Conservation (phyloP, 805 yeast species). For the Hagleromyces aurorensis region DNA sequence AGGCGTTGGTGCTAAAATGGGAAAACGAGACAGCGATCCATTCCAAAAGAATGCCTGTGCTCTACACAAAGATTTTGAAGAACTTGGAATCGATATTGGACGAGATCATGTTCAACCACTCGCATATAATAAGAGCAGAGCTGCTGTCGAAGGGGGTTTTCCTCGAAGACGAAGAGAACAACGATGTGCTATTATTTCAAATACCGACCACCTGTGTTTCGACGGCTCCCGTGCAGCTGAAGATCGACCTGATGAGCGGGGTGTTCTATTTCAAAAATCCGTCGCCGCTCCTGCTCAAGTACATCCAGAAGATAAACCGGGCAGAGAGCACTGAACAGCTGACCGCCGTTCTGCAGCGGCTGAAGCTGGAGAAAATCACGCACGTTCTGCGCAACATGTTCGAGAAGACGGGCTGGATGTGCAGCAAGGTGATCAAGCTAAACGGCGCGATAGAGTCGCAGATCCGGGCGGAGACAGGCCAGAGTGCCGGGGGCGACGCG, state of each 20-base stretch:
- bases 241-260: slow-evolving; percentile 29
- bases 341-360: slow-evolving; percentile 21
- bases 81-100: slow-evolving; percentile 28
- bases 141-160: slow-evolving; percentile 25
- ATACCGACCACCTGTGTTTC: slow-evolving; percentile 30
- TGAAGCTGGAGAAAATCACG: slow-evolving; percentile 28
- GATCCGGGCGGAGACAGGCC: slow-evolving; percentile 3
- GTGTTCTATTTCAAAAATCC: slow-evolving; percentile 29
- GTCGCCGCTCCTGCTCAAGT: slow-evolving; percentile 22
- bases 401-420: slow-evolving; percentile 31
- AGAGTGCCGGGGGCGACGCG: too few species aligned
- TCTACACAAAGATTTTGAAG: slow-evolving; percentile 19
- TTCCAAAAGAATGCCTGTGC: slow-evolving; percentile 15
- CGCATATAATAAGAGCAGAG: slow-evolving; percentile 27
- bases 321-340: slow-evolving; percentile 22
- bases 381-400: slow-evolving; percentile 29
- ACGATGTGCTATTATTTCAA: slow-evolving; percentile 25
- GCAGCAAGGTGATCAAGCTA: slow-evolving; percentile 22
- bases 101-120: slow-evolving; percentile 31
- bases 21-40: slow-evolving; percentile 18
- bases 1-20: slow-evolving; percentile 26
- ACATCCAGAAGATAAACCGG: slow-evolving; percentile 24
- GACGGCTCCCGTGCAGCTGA: slow-evolving; percentile 26
- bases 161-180: slow-evolving; percentile 27
- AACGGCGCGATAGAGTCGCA: slow-evolving; percentile 19